Evolutionary conservation across 2,329 filamentous ascomycete genomes (phyloP).

Genomic region (Triangularia setosa): DNA sequence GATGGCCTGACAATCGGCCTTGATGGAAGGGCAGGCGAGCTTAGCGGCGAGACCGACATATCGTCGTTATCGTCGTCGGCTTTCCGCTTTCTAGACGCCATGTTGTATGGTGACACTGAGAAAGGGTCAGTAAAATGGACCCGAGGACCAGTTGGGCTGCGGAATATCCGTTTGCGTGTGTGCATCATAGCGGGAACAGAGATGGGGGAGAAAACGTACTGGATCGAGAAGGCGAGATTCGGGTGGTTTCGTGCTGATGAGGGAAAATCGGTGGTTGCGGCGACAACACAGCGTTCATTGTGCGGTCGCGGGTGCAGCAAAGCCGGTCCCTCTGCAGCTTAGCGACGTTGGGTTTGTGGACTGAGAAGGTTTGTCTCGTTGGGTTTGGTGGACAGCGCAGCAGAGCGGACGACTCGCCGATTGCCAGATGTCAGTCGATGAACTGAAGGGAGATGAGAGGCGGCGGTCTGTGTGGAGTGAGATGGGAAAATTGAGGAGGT

Average conservation of each 20-base stretch:
- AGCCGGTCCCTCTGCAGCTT: background rate
- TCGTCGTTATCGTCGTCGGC: slow-evolving; percentile 78
- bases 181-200: background rate
- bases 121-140: slow-evolving; percentile 18
- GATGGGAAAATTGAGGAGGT: slow-evolving; percentile 25
- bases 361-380: background rate
- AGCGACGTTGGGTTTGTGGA: background rate
- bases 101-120: slow-evolving; percentile 50
- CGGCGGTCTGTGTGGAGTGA: slow-evolving; percentile 16
- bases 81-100: slow-evolving; percentile 74
- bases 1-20: slow-evolving; percentile 63
- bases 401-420: slow-evolving; percentile 1
- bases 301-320: slow-evolving; percentile 15
- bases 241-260: slow-evolving; percentile 54
- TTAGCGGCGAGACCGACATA: slow-evolving; percentile 85
- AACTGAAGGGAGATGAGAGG: slow-evolving; percentile 14
- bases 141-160: background rate
- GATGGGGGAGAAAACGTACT: slow-evolving; percentile 40
- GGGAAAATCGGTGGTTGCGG: slow-evolving; percentile 57
- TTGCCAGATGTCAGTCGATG: slow-evolving; percentile 7
- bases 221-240: slow-evolving; percentile 52
- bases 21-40: slow-evolving; percentile 71
- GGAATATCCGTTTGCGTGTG: slow-evolving; percentile 3
- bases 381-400: background rate
- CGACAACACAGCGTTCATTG: slow-evolving; percentile 61